phyloP scores from a whole-genome alignment of 1,139 yeast genomes.

The Pichia inconspicua region DNA sequence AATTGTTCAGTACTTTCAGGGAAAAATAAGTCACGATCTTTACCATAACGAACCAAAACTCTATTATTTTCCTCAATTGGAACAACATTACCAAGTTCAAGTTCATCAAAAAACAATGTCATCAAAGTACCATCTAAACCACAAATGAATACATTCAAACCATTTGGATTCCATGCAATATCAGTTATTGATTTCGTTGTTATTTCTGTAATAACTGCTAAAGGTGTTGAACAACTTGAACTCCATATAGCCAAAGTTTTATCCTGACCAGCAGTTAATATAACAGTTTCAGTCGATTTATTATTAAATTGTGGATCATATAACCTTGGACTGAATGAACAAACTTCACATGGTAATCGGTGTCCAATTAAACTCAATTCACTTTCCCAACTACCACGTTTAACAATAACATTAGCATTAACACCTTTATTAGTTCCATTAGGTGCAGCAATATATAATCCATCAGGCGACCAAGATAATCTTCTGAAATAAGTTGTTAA shows the following conservation, averaged over 20 bases:
- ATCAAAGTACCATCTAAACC: conserved; percentile 83
- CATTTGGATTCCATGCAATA: conserved; percentile 73
- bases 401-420: conserved; percentile 77
- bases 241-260: conserved; percentile 66
- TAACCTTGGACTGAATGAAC: conserved; percentile 73
- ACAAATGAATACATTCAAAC: conserved; percentile 60
- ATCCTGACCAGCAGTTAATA: conserved; percentile 80
- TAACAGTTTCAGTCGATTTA: conserved; percentile 34
- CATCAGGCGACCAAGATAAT: conserved; percentile 97
- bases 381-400: conserved; percentile 89
- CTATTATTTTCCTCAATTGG: conserved; percentile 58
- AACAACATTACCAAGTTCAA: conserved; percentile 69
- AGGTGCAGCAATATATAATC: conserved; percentile 91
- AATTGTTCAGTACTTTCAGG: conserved; percentile 85
- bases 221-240: conserved; percentile 52
- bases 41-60: conserved; percentile 78
- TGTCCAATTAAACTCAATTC: conserved; percentile 88
- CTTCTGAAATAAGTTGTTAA: conserved; percentile 86
- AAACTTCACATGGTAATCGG: conserved; percentile 94
- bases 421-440: conserved; percentile 97
- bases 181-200: conserved; percentile 62
- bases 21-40: conserved; percentile 74
- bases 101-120: conserved; percentile 55
- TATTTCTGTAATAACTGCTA: conserved; percentile 58
- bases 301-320: conserved; percentile 33